Conservation (phyloP, 2,329 filamentous ascomycete genomes). For the Xylaria polymorpha region DNA sequence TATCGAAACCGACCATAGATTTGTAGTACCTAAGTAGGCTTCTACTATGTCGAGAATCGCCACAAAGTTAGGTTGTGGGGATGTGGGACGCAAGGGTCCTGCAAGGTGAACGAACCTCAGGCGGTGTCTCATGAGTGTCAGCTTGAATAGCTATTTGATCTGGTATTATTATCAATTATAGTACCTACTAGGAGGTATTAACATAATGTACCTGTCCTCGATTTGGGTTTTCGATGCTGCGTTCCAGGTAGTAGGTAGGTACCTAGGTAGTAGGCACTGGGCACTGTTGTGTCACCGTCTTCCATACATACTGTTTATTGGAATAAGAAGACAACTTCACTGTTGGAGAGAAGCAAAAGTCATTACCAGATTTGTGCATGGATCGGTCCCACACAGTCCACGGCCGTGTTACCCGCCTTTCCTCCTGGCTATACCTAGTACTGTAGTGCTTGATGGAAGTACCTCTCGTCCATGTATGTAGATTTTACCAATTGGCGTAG, state of each 20-base stretch:
- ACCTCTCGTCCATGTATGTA: conserved; percentile 3
- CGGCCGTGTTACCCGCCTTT: conserved; percentile 15
- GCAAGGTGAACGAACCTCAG: conserved; percentile 6
- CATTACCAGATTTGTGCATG: conserved; percentile 30
- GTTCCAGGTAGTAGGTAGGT: neutral
- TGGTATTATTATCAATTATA: neutral
- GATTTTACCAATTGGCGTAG: no score
- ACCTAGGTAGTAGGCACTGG: neutral
- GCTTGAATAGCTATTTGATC: neutral
- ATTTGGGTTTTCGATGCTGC: neutral
- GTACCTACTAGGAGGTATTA: neutral
- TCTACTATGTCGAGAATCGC: no score
- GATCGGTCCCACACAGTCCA: conserved; percentile 33
- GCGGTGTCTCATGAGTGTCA: neutral
- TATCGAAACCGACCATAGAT: neutral
- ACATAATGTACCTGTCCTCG: neutral
- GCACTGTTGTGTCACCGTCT: neutral
- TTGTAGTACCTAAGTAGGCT: no score
- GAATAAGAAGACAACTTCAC: conserved; percentile 12
- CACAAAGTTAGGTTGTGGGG: neutral
- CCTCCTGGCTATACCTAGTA: neutral
- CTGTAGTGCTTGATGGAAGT: conserved; percentile 9
- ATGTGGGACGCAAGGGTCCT: conserved; percentile 1
- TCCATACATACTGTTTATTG: no score
- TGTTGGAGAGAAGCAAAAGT: conserved; percentile 17